Base-by-base conservation (phyloP, 1,284 basidiomycete genomes). In the Tremellales sp. region DNA sequence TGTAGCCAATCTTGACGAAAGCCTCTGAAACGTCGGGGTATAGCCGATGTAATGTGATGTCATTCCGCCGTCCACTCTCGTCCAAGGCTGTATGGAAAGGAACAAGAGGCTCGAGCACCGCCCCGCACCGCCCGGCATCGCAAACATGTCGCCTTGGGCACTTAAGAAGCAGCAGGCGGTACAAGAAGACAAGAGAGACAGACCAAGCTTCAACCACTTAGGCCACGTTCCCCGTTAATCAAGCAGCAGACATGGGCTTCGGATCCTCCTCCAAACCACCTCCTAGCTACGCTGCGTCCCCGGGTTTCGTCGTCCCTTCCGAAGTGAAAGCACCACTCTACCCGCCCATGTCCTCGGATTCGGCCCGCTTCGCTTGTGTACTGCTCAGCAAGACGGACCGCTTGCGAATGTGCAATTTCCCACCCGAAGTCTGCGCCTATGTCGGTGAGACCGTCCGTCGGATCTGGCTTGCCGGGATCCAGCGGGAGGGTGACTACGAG, bases 381-480 rank as follows among this genome's bases (percentile, higher is more conserved):
- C 50, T 61, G 13, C 45, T 66, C 4, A 48, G 51, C 37, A 31
- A 53, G 16, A 25, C 43, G 3, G 62, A 66, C 45, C 34, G 55
- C 13, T 27, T 66, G 3, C 43, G 64, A 10, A 36, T 62, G 29
- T 50, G 64, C 10, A 50, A 47, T 2, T 56, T 65, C 38, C 57
- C 62, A 1, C 27, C 34, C 12, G 25, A 41, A 34, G 28, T 55
- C 12, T 28, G 54, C 0, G 21, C 33, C 0, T 31, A 54, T 3
- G 45, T 66, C 1, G 50, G 56, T n/a, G 51, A 54, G 32, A 57
- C 62, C 6, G 58, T 66, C 10, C 29, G 36, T 45, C 41, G 58
- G 21, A 57, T 53, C 3, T 70, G 67, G 67, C 40, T 46, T 4
- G 28, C 50, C 1, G 67, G 67, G 2, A 57, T 70, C 4, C 62